A percentile compares a stretch with the other conserved stretches of the same genome.
phyloP scores from a whole-genome alignment of 1,139 yeast genomes.

The Diutina neorugosa region DNA sequence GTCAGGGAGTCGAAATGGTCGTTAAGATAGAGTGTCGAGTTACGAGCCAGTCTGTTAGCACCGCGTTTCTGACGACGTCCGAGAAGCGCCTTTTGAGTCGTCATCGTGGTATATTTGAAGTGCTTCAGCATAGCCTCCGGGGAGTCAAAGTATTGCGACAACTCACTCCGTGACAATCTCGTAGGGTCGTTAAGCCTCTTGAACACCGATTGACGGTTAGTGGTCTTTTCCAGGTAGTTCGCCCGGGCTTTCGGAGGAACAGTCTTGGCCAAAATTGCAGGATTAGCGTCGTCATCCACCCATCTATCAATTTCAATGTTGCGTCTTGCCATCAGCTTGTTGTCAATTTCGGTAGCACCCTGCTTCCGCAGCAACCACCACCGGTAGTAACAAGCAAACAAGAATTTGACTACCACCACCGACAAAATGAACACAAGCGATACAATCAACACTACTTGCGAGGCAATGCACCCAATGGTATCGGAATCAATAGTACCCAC shows the following conservation, averaged over 20 bases:
- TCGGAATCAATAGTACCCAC: conserved; percentile 86
- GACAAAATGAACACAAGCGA: conserved; percentile 79
- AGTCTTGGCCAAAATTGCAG: conserved; percentile 42
- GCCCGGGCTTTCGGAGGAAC: conserved; percentile 44
- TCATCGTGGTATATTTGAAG: conserved; percentile 43
- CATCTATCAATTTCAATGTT: conserved; percentile 65
- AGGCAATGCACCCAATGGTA: conserved; percentile 92
- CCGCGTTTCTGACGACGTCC: conserved; percentile 11
- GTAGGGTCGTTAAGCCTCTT: conserved; percentile 13
- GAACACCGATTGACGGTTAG: conserved; percentile 36
- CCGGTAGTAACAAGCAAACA: conserved; percentile 79
- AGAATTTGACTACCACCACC: conserved; percentile 62
- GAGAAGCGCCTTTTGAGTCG: conserved; percentile 38
- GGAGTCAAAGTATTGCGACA: conserved; percentile 28
- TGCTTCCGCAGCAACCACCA: conserved; percentile 72
- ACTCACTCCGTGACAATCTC: conserved; percentile 28
- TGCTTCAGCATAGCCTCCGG: conserved; percentile 26
- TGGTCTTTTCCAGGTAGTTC: conserved; percentile 27
- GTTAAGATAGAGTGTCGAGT: conserved; percentile 14
- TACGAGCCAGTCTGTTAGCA: conserved; percentile 10
- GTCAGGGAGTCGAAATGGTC: conserved; percentile 23
- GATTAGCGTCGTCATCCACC: conserved; percentile 43
- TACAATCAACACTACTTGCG: conserved; percentile 65
- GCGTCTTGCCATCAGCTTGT: conserved; percentile 31
- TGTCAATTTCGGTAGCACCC: conserved; percentile 59